Evolutionary conservation across 306 rosid genomes (phyloP).

Genomic region (Castanea crenata): DNA sequence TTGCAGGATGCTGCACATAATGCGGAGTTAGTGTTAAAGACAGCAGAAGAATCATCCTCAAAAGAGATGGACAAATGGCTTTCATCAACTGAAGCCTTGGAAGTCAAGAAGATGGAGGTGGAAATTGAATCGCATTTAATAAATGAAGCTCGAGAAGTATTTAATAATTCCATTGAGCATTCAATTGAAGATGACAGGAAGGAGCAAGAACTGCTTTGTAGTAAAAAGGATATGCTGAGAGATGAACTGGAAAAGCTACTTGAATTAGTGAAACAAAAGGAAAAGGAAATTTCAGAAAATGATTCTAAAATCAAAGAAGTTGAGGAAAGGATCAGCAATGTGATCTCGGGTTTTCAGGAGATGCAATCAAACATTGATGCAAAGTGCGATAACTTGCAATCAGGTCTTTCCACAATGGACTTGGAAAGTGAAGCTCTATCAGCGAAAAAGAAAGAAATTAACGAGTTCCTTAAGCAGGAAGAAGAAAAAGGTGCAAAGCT

Average conservation of each 20-base stretch:
- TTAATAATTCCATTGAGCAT: constrained; percentile 56
- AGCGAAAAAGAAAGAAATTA: constrained; percentile 52
- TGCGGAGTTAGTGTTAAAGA: constrained; percentile 44
- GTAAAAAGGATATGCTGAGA: constrained; percentile 43
- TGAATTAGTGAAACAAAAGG: constrained; percentile 65
- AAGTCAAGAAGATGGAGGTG: constrained; percentile 66
- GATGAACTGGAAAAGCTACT: constrained; percentile 61
- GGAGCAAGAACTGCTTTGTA: constrained; percentile 57
- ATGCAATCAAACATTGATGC: constrained; percentile 53
- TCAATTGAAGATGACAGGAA: constrained; percentile 57
- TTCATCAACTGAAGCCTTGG: constrained; percentile 64
- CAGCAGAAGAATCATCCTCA: constrained; percentile 46
- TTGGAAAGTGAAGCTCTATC: constrained; percentile 51
- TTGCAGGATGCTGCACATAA: constrained; percentile 58
- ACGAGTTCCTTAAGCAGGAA: constrained; percentile 43
- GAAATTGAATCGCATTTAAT: constrained; percentile 70
- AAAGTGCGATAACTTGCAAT: constrained; percentile 50
- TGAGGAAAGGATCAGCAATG: constrained; percentile 54
- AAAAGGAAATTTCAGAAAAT: constrained; percentile 66
- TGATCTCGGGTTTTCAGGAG: constrained; percentile 57
- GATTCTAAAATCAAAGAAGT: constrained; percentile 52
- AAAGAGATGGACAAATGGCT: constrained; percentile 55
- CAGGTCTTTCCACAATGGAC: constrained; percentile 47
- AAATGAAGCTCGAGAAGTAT: constrained; percentile 45
- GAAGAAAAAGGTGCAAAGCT: constrained; percentile 51